A percentile compares a stretch with the other conserved stretches of the same genome.
Evolutionary conservation across 306 rosid genomes (phyloP).

Genomic region (Vigna trinervia): DNA sequence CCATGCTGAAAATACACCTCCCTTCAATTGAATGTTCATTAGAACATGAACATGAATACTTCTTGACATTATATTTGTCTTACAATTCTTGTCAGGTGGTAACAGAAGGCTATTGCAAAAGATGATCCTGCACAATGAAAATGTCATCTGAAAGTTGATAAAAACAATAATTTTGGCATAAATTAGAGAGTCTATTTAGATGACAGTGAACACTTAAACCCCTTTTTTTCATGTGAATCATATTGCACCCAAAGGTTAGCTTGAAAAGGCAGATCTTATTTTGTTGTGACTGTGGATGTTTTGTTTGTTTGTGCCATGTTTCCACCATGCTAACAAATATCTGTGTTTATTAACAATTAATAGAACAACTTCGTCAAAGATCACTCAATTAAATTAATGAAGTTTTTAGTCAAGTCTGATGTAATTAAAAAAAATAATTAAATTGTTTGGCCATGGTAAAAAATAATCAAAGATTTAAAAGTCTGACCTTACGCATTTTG

Average conservation of each 20-base stretch:
- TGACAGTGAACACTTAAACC: background rate
- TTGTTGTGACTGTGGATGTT: background rate
- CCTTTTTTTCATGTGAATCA: background rate
- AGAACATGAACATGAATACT: background rate
- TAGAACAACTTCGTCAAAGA: background rate
- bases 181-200: background rate
- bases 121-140: too few species aligned
- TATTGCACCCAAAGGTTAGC: background rate
- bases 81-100: background rate
- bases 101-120: too few species aligned
- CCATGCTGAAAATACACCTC: conserved; percentile 7
- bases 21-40: background rate
- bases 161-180: background rate
- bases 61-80: conserved; percentile 17
- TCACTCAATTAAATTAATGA: too few species aligned
- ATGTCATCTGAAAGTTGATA: background rate
- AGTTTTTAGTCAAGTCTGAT: background rate
- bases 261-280: background rate
- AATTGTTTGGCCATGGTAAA: too few species aligned
- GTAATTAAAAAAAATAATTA: too few species aligned
- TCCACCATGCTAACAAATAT: too few species aligned
- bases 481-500: too few species aligned
- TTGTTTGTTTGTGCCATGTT: background rate
- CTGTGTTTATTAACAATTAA: background rate
- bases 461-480: too few species aligned